phyloP scores from a whole-genome alignment of 2,329 filamentous ascomycete genomes.

The Ophiostoma triangulosporum region DNA sequence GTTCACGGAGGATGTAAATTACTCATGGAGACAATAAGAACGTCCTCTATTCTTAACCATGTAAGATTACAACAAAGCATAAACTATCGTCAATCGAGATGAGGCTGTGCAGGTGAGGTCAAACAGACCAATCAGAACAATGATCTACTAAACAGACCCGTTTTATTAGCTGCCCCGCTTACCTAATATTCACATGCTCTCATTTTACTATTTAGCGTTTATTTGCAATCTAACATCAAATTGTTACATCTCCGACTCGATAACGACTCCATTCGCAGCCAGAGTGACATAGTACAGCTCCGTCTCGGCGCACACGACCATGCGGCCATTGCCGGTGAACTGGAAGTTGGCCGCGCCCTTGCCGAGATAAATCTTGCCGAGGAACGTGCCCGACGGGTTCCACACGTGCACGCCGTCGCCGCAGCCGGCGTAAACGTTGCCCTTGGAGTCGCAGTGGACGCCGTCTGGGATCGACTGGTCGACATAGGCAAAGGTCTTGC shows the following conservation, averaged over 20 bases:
- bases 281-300: constrained; percentile 27
- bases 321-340: constrained; percentile 28
- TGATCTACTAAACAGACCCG: no score
- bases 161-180: no score
- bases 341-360: constrained; percentile 34
- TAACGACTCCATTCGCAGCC: constrained; percentile 14
- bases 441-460: constrained; percentile 38
- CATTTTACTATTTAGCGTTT: background rate
- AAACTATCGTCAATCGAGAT: no score
- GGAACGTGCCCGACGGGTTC: constrained; percentile 32
- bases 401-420: constrained; percentile 39
- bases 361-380: constrained; percentile 43
- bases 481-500: constrained; percentile 42
- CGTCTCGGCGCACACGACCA: constrained; percentile 30
- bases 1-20: no score
- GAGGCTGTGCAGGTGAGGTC: no score
- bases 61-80: no score
- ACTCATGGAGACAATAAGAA: no score
- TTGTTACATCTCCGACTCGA: constrained; percentile 8
- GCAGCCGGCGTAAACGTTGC: constrained; percentile 40
- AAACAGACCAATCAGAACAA: no score
- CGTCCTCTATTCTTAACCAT: no score
- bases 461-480: constrained; percentile 45
- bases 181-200: no score
- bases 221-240: background rate